Base-by-base conservation (phyloP, 495 filamentous ascomycete genomes). In the Penicillium tannophilum region DNA sequence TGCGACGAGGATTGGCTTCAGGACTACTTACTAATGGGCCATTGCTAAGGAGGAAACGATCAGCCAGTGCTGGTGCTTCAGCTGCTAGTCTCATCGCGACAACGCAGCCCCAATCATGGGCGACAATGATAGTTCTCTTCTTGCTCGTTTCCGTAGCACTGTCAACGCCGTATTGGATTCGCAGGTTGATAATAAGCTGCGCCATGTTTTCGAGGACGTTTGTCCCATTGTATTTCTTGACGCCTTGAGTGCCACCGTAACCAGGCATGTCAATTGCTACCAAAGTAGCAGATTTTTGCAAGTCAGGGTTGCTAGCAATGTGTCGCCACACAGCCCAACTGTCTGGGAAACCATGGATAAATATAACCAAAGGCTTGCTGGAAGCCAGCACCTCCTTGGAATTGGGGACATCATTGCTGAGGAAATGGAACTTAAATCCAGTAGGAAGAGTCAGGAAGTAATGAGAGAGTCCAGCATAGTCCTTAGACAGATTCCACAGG, bases 301-400 rank as follows among this genome's bases (percentile, higher is more conserved):
- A 68, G 20, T 59, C 39, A 4, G 63, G 20, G 0, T 73, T 76
- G 23, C 35, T 54, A 2, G 78, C 55, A 9, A 84, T 65, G 30
- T 77, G 60, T 31, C 74, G 75, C 81, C 81, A 86, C 26, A 84
- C 59, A 1, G 72, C 72, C 75, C 78, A 84, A 55, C 79, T 83
- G 61, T 86, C 83, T 8, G 83, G 83, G 54, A 84, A 86, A 31
- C 83, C 83, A 62, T 86, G 83, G 28, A 85, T 72, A 64, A 84
- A 80, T 36, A 86, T 78, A 11, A 83, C 72, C 50, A 86, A 64
- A 0, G 76, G 76, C 31, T 68, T 73, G 28, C 74, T 70, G 4
- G 67, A 68, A 17, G 58, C 62, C 31, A 65, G 36, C n/a, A 59
- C 61, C 6, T 59, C 54, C 0, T 62, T 33, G 7, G 56, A 60